Conservation (phyloP, 2,329 filamentous ascomycete species). For the Chaetomiaceae sp. region DNA sequence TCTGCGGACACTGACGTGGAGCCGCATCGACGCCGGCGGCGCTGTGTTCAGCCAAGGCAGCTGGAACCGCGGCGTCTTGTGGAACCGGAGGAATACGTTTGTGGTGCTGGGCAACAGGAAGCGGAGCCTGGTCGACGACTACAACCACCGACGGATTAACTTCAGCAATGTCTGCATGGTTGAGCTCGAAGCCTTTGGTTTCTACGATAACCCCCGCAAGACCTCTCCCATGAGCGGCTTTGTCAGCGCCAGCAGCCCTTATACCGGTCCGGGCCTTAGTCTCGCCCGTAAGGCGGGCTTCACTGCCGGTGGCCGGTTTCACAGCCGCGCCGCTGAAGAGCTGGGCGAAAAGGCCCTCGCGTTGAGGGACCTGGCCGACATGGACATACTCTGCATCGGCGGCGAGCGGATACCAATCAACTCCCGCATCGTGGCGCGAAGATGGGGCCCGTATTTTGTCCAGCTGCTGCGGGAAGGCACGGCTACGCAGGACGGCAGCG, state of each 20-base stretch:
- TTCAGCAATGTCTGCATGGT: constrained; percentile 97
- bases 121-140: constrained; percentile 90
- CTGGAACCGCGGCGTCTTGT: constrained; percentile 93
- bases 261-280: constrained; percentile 50
- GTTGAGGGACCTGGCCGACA: constrained; percentile 83
- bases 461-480: constrained; percentile 80
- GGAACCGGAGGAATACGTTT: constrained; percentile 90
- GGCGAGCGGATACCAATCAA: constrained; percentile 92
- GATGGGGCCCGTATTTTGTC: constrained; percentile 96
- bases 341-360: constrained; percentile 74
- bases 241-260: constrained; percentile 71
- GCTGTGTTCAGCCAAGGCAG: constrained; percentile 94
- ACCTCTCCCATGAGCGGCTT: constrained; percentile 74
- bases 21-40: constrained; percentile 88
- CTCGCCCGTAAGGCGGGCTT: constrained; percentile 54
- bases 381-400: constrained; percentile 90
- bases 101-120: constrained; percentile 93
- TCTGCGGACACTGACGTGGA: constrained; percentile 82
- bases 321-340: constrained; percentile 74
- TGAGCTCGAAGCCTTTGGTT: constrained; percentile 91
- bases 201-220: constrained; percentile 91
- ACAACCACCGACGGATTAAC: constrained; percentile 96
- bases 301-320: constrained; percentile 67
- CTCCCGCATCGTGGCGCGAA: constrained; percentile 75
- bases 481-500: constrained; percentile 63